phyloP scores from a whole-genome alignment of 768 basidiomycete species.

The Tulasnella sp. region DNA sequence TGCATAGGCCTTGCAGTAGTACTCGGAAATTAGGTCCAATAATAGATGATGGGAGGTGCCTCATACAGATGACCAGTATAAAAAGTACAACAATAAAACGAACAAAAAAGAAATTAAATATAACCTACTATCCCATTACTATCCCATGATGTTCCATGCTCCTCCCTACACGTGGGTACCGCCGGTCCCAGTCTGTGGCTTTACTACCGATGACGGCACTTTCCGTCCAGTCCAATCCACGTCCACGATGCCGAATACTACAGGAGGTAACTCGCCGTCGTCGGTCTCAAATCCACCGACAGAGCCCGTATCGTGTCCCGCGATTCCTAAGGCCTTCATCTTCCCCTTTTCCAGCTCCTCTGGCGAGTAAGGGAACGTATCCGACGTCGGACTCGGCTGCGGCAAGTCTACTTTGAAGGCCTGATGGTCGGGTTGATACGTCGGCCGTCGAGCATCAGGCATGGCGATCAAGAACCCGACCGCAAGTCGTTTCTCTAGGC shows the following conservation, averaged over 20 bases:
- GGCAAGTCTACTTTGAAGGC: neutral
- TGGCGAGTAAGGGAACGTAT: neutral
- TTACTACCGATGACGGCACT: neutral
- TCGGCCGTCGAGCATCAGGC: slow-evolving; percentile 28
- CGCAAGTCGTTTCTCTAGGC: slow-evolving; percentile 25
- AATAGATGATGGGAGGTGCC: neutral
- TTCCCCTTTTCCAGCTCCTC: slow-evolving; percentile 3
- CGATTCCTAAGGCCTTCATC: slow-evolving; percentile 1
- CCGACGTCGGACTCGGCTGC: neutral
- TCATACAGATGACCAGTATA: neutral
- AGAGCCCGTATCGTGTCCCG: neutral
- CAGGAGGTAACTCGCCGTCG: slow-evolving; percentile 35
- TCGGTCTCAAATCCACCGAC: slow-evolving; percentile 9
- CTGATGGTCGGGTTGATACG: slow-evolving; percentile 6
- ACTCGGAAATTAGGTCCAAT: neutral
- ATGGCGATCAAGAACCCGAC: slow-evolving; percentile 36
- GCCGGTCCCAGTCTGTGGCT: neutral
- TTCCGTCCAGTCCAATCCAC: slow-evolving; percentile 25
- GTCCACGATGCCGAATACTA: slow-evolving; percentile 33
- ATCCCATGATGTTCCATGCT: neutral
- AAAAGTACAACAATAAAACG: neutral
- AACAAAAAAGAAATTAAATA: neutral
- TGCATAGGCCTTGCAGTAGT: neutral
- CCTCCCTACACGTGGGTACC: neutral
- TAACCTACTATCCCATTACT: neutral